Base-by-base conservation (phyloP, 176 grass and related monocot genomes). In the Carex littledalei region DNA sequence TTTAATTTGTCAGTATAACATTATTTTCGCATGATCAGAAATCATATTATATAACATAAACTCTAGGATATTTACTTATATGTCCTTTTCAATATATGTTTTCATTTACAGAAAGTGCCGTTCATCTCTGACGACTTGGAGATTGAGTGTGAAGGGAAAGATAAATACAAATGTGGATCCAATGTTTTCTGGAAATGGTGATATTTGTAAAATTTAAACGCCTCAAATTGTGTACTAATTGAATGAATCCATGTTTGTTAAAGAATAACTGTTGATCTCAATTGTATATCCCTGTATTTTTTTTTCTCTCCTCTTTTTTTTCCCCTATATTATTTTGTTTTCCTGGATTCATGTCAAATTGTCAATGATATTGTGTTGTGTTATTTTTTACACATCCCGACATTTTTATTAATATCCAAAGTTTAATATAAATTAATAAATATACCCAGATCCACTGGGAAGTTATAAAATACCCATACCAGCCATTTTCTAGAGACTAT, bases 121-220 rank as follows among this genome's bases (percentile, higher is more conserved):
- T 98, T 98, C 89, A 81, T 98, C 68, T n/a, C 9, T 21, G 95
- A 98, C 9, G 95, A 98, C 71, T 91, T 95, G 26, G 95, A 93
- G 83, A 88, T 98, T 5, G 95, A 98, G 88, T 98, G 95, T 68
- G 92, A 98, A 89, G 95, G 93, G 26, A 98, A 98, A 87, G 95
- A 98, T 37, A 98, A 98, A 87, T 98, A 26, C 93, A 98, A 98
- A 88, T 98, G 95, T 86, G 95, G 95, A 88, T 98, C 95, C 58
- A 95, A 98, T 83, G 95, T 98, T 32, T 95, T 98, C 93, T 98
- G 95, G 93, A 98, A 94, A 87, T 98, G 95, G 90, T 84, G 89
- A 91, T 49, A 73, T 85, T 77, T 54, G 50, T 83, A 52, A 83
- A 83, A 15, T 63, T 39, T 10, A 21, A 64, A 18, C 45, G 21